phyloP scores from a whole-genome alignment of 331 rosid species.

The Stylosanthes scabra region DNA sequence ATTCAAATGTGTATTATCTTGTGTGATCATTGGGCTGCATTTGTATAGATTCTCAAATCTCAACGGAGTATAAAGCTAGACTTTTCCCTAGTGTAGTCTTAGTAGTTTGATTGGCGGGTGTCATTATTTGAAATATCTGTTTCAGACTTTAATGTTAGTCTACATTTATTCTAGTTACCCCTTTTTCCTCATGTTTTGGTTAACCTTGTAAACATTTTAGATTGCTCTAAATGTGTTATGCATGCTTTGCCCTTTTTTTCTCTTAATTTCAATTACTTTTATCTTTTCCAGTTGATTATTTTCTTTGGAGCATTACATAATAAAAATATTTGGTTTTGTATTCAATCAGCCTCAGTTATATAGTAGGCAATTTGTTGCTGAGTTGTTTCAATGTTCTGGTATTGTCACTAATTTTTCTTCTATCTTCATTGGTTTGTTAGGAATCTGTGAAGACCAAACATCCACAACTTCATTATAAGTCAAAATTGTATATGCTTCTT shows the following conservation, averaged over 20 bases:
- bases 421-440: constrained; percentile 54
- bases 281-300: neutral
- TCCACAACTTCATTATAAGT: constrained; percentile 99
- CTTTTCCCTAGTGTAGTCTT: neutral
- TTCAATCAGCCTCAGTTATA: constrained; percentile 10
- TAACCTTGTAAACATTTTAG: constrained; percentile 16
- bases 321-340: constrained; percentile 8
- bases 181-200: neutral
- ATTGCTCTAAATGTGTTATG: constrained; percentile 22
- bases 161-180: neutral
- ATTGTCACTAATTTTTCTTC: neutral
- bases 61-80: too few relatives aligned
- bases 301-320: constrained; percentile 6
- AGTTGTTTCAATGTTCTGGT: constrained; percentile 12
- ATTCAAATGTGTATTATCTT: neutral
- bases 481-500: constrained; percentile 95
- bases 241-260: neutral
- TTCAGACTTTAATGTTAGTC: constrained; percentile 33
- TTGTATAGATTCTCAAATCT: too few relatives aligned
- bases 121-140: constrained; percentile 28
- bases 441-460: constrained; percentile 95
- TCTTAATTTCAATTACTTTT: neutral
- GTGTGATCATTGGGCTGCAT: constrained; percentile 2
- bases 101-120: constrained; percentile 14
- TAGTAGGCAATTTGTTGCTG: constrained; percentile 28